These are phyloP conservation scores for Streptanthus diversifolius DNA, from an alignment of 345 rosid genomes.

Conservation along the genomic window DNA sequence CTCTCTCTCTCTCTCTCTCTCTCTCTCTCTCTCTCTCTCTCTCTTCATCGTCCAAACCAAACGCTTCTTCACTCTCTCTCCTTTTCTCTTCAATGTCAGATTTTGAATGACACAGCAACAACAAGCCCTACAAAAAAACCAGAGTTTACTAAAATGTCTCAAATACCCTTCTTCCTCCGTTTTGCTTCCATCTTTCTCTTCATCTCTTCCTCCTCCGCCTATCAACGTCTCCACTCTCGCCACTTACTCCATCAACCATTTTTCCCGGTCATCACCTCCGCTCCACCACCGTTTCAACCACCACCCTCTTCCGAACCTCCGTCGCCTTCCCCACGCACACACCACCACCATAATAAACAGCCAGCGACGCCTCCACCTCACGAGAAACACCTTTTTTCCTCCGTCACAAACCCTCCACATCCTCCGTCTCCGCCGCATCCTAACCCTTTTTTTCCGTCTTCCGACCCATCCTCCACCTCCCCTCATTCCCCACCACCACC, in stretches of 20 bases:
- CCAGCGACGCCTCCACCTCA: constrained; percentile 31
- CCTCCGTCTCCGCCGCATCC: constrained; percentile 32
- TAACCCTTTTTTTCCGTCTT: constrained; percentile 48
- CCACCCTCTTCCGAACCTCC: constrained; percentile 32
- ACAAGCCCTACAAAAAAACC: constrained; percentile 6
- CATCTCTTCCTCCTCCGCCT: constrained; percentile 27
- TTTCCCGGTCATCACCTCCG: constrained; percentile 38
- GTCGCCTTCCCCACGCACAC: constrained; percentile 35
- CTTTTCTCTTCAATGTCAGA: constrained; percentile 30
- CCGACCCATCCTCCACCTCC: constrained; percentile 24
- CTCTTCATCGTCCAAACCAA: constrained; percentile 21
- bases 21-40: no score
- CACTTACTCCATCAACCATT: constrained; percentile 75
- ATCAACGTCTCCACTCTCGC: constrained; percentile 32
- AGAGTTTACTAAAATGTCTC: constrained; percentile 9
- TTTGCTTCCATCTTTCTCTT: neutral
- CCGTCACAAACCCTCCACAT: constrained; percentile 30
- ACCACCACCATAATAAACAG: constrained; percentile 32
- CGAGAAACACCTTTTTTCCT: constrained; percentile 51
- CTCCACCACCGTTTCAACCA: constrained; percentile 45
- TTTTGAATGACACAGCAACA: constrained; percentile 30
- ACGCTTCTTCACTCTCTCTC: constrained; percentile 11
- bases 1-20: no score
- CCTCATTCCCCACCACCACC: constrained; percentile 40
- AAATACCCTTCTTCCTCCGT: constrained; percentile 12